Evolutionary conservation across 495 filamentous ascomycete genomes (phyloP).

Genomic region (Penicillium manginii): DNA sequence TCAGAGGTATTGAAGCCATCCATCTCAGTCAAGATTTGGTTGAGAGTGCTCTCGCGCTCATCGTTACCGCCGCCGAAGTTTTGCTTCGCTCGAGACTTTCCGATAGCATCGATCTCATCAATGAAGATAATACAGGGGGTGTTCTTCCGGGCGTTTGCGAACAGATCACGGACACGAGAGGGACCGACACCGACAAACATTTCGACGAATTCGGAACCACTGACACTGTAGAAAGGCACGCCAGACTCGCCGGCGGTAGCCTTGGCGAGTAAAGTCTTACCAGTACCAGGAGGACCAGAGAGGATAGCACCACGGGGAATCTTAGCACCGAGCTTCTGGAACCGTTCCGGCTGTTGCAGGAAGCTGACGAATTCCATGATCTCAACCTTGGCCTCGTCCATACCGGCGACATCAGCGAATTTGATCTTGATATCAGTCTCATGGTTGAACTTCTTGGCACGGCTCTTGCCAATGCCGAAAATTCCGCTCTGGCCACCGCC

Average conservation of each 20-base stretch:
- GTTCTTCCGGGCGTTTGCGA: conserved; percentile 91
- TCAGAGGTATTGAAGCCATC: conserved; percentile 98
- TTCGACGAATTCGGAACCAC: conserved; percentile 97
- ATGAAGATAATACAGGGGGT: conserved; percentile 99
- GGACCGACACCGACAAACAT: conserved; percentile 99
- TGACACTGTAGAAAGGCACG: conserved; percentile 97
- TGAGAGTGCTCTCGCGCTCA: conserved; percentile 93
- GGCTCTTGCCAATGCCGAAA: conserved; percentile 93
- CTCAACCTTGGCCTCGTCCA: conserved; percentile 97
- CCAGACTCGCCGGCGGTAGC: conserved; percentile 97
- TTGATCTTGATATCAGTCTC: conserved; percentile 95
- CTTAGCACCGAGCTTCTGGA: conserved; percentile 93
- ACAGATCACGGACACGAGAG: conserved; percentile 91
- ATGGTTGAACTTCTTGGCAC: conserved; percentile 95
- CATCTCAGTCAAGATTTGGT: conserved; percentile 99
- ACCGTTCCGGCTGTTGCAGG: conserved; percentile 85
- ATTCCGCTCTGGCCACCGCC: conserved; percentile 75
- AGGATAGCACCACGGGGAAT: conserved; percentile 96
- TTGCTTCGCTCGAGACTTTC: conserved; percentile 79
- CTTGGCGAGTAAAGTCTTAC: conserved; percentile 97
- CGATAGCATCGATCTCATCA: conserved; percentile 98
- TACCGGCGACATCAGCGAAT: conserved; percentile 95
- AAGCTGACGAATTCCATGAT: conserved; percentile 99
- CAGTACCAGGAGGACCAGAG: conserved; percentile 93
- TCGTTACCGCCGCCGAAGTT: conserved; percentile 88